Base-by-base conservation (phyloP, 257 asterid genomes). In the Perilla frutescens region DNA sequence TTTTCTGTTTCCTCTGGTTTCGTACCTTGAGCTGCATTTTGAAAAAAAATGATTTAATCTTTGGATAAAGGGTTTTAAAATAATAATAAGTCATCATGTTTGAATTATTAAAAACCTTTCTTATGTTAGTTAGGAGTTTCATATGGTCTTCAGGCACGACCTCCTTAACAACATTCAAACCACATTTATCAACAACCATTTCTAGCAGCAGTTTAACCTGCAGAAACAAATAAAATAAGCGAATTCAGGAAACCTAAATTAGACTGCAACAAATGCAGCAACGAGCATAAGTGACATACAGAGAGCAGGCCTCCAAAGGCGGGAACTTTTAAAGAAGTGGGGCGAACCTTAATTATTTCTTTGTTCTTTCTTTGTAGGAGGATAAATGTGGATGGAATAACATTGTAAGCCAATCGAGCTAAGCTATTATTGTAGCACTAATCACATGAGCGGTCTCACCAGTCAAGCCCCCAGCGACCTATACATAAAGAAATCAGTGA, bases 91-190 rank as follows among this genome's bases (percentile, higher is more conserved):
- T n/a, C n/a, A n/a, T n/a, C n/a, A n/a, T n/a, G n/a, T n/a, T n/a
- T n/a, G n/a, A n/a, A n/a, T n/a, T 39, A 45, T 49, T 45, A 66
- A 37, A 62, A 66, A 90, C 99, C 97, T 94, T 94, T 86, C 97
- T 86, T 73, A 91, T 94, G 75, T 91, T 94, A 49, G 93, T 91
- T 34, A 94, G 95, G 48, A 94, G 96, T 79, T 90, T 94, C 90
- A 87, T 84, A 82, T 94, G 99, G 79, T 88, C 96, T 83, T 87
- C 92, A 51, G 99, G 99, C 96, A 90, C 90, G 69, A 91, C 99
- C 73, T 78, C 77, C 86, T 85, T 90, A 39, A 94, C 97, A 73
- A 97, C 96, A 83, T 87, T 93, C 75, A 94, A 20, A 40, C 99
- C 99, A 73, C 97, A 94, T 86, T 90, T 94, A 85, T 85, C 91